Evolutionary conservation across 106 monocot genomes (phyloP).

Genomic region (Phalaenopsis aphrodite): DNA sequence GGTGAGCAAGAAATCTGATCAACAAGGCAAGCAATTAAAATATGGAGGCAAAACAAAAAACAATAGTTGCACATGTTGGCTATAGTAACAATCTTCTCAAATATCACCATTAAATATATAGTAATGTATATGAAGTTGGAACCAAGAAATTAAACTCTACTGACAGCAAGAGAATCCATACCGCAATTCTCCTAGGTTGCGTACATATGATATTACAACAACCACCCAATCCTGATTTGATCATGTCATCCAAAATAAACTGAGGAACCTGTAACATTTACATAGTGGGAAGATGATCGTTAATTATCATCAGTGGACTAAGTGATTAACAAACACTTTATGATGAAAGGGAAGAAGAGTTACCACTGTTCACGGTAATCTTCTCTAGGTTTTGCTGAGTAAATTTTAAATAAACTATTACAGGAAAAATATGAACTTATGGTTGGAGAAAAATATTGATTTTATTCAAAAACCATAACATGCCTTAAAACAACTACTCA

Average conservation of each 20-base stretch:
- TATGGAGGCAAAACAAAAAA: neutral
- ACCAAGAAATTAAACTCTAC: neutral
- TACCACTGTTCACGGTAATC: neutral
- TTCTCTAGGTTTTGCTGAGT: neutral
- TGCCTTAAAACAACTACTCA: neutral
- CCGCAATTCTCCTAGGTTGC: slow-evolving; percentile 94
- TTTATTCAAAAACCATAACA: neutral
- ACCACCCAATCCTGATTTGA: slow-evolving; percentile 62
- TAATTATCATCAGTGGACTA: neutral
- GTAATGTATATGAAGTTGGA: neutral
- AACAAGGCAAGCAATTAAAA: neutral
- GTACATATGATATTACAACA: slow-evolving; percentile 87
- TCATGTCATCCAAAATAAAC: slow-evolving; percentile 97
- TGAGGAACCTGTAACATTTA: slow-evolving; percentile 70
- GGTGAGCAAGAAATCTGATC: too few species aligned
- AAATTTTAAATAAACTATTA: neutral
- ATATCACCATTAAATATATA: neutral
- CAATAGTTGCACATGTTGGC: neutral
- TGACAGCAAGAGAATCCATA: slow-evolving; percentile 22
- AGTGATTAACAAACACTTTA: neutral
- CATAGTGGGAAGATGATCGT: neutral
- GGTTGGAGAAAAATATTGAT: neutral
- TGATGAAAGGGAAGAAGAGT: neutral
- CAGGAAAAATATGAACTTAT: neutral
- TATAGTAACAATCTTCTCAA: neutral